phyloP scores from a whole-genome alignment of 257 asterid species.

The Przewalskia tangutica region DNA sequence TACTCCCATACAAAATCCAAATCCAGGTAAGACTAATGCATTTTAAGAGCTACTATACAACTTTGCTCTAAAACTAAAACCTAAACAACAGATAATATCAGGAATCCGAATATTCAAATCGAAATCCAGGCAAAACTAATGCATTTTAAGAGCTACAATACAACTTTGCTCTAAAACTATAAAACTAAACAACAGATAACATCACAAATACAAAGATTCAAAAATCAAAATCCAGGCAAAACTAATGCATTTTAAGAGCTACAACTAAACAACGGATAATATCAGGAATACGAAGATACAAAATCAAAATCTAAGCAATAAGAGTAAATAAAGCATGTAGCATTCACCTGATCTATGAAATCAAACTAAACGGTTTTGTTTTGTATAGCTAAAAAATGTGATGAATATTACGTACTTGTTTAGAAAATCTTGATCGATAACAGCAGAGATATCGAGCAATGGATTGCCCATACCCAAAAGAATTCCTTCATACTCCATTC shows the following conservation, averaged over 20 bases:
- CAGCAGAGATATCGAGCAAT: slow-evolving; percentile 71
- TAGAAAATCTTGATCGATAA: slow-evolving; percentile 69
- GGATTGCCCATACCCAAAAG: slow-evolving; percentile 97
- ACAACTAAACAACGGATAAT: too few species aligned
- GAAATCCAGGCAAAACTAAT: neutral
- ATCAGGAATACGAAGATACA: too few species aligned
- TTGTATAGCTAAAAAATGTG: neutral
- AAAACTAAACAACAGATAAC: neutral
- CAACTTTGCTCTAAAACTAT: neutral
- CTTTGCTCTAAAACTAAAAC: too few species aligned
- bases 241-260: too few species aligned
- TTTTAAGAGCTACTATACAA: too few species aligned
- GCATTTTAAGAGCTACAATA: neutral
- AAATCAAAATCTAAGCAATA: neutral
- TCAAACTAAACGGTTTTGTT: neutral
- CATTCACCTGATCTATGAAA: neutral
- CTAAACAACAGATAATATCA: too few species aligned
- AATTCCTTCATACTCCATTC: slow-evolving; percentile 62
- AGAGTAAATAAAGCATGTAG: neutral
- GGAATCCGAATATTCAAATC: too few species aligned
- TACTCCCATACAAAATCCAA: too few species aligned
- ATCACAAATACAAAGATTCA: neutral
- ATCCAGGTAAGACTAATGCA: too few species aligned
- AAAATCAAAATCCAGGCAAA: neutral
- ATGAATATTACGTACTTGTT: slow-evolving; percentile 39